These are phyloP conservation scores for Beauveria rudraprayagi DNA, from an alignment of 2,329 filamentous ascomycete species.

Conservation along the genomic window DNA sequence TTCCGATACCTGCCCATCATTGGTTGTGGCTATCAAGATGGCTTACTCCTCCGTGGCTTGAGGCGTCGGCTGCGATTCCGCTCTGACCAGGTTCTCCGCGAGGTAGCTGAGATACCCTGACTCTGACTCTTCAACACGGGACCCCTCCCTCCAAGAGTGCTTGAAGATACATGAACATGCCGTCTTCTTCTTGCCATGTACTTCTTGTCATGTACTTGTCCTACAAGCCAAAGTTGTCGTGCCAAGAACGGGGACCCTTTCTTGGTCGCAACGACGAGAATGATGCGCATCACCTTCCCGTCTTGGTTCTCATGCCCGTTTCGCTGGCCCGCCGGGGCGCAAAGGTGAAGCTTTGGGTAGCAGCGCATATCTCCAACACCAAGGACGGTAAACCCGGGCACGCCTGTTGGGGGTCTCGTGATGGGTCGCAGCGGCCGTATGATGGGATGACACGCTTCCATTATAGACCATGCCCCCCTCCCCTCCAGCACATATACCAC, in stretches of 20 bases:
- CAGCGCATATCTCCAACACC: background rate
- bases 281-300: conserved; percentile 2
- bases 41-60: background rate
- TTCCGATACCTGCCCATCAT: background rate
- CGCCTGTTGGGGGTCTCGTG: background rate
- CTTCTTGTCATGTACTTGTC: background rate
- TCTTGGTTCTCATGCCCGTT: background rate
- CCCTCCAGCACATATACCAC: background rate
- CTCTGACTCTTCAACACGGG: background rate
- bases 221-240: background rate
- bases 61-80: background rate
- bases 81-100: background rate
- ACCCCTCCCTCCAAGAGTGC: no score
- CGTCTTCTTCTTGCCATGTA: no score
- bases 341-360: background rate
- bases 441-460: background rate
- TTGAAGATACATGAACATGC: no score
- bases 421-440: background rate
- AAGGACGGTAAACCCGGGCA: background rate
- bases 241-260: background rate
- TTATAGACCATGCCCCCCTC: background rate
- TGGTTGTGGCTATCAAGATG: background rate
- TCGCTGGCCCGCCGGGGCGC: background rate
- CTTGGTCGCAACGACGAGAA: background rate
- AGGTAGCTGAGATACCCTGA: background rate